Evolutionary conservation across 2,329 filamentous ascomycete species (phyloP), one percentile per base, ranked within the genome.

Genomic region (Fusarium multiceps): DNA sequence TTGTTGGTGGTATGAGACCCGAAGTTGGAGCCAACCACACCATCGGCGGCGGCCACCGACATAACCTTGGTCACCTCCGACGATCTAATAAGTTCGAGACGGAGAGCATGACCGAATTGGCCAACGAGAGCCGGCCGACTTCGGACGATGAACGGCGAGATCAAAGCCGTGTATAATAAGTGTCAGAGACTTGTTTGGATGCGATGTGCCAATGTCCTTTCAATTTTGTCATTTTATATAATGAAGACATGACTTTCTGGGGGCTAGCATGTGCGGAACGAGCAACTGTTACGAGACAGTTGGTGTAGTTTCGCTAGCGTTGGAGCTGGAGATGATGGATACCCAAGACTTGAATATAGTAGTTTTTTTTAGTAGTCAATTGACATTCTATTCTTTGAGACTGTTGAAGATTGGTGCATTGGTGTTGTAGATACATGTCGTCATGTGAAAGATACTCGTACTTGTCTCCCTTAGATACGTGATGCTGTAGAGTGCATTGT

Each of bases 61-160:
- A 69, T 55, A 69, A 69, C 64, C 46, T 66, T 27, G 66, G 76
- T 45, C 68, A 76, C 11, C 83, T 82, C 70, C 78, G 77, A 46
- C 77, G 70, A 34, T 76, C 76, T 55, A 75, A 66, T 18, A 76
- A 82, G 69, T 81, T 81, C 55, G 85, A 85, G 65, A 85, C 78
- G 50, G 85, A 87, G 67, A 87, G 84, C 72, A 84, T 84, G 76
- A 85, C 82, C 16, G 85, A 86, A 68, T 75, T 87, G 25, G 82
- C 84, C 6, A 78, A 78, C 45, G 68, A 70, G 50, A 79, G 76
- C 48, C 75, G 80, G 23, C 77, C 80, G 2, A 75, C 68, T 42
- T 82, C 81, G 3, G 78, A 82, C 25, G 80, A 80, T 47, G 74
- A 65, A 30, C 59, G 64, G 34, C 49, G 59, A 48, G 63, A 71